Base-by-base conservation (phyloP, 2,329 filamentous ascomycete genomes). In the Ophiostoma angusticollis region DNA sequence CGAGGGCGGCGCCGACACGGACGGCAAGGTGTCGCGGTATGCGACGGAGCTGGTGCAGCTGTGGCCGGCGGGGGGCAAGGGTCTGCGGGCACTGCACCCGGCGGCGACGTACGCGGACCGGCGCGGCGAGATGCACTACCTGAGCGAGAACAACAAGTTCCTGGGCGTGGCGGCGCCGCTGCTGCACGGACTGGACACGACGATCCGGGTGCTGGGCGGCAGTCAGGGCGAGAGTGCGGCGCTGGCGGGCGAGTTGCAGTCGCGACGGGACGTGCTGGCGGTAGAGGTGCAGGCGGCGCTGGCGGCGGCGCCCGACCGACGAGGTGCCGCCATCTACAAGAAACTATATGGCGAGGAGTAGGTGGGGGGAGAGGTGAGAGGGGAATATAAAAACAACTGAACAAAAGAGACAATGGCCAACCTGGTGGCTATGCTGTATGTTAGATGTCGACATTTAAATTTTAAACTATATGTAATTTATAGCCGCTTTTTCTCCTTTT, bases 161-260 rank as follows among this genome's bases (percentile, higher is more conserved):
- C 32, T 64, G 14, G 42, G 47, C 31, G 36, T 56, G n/a, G 55
- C 54, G 3, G 45, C 55, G 9, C 61, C 61, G 29, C 50, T 65
- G 21, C 48, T 65, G 35, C 55, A 60, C 49, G 71, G 65, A 16
- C 56, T 74, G 37, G 55, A 61, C 29, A 43, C 63, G 43, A 65
- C 70, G 12, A 52, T 58, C 30, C 52, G 65, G 45, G 54, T 68
- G 12, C 50, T 68, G 31, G 52, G 53, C 29, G 36, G 19, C 30
- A 33, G 27, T 33, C 19, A 37, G 19, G 29, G 31, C 19, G 54
- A 50, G 13, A 34, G 31, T 9, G 35, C 42, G 5, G 36, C 35
- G 31, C 50, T 65, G 36, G 57, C 57, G 4, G 48, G 40, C 22
- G 47, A 59, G 52, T 50, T 74, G 34, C 48, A 57, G 42, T 45